Evolutionary conservation across 2,329 filamentous ascomycete genomes (phyloP).

Genomic region (Apiospora marii): DNA sequence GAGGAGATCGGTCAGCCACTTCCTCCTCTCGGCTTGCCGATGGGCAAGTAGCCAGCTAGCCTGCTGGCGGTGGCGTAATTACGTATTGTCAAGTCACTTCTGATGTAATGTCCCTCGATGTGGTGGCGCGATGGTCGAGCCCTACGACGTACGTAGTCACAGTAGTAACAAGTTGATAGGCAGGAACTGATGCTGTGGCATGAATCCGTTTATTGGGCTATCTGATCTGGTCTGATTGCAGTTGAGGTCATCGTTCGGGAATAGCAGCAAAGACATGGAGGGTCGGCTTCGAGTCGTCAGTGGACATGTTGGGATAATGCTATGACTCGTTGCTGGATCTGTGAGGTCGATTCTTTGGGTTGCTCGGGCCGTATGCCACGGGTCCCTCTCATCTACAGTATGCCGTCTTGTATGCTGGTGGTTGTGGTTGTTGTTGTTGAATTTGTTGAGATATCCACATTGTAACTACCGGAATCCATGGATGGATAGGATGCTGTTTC

Average conservation of each 20-base stretch:
- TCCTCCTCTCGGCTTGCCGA: background rate
- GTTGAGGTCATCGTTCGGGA: background rate
- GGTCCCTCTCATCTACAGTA: too few species aligned
- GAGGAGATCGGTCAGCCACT: background rate
- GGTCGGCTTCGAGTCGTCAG: background rate
- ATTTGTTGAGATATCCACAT: background rate
- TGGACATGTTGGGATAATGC: background rate
- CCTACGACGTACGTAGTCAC: background rate
- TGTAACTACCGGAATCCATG: background rate
- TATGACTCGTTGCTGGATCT: background rate
- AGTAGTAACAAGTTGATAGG: background rate
- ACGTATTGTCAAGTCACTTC: background rate
- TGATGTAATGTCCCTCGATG: background rate
- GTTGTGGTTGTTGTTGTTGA: background rate
- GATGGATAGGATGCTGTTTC: too few species aligned
- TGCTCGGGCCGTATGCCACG: background rate
- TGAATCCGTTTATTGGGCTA: background rate
- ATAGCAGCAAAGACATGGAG: background rate
- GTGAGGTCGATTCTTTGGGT: background rate
- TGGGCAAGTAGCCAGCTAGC: background rate
- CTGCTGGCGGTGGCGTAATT: background rate
- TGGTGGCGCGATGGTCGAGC: background rate
- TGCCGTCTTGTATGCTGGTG: background rate
- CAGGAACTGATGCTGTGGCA: background rate
- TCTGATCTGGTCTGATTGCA: background rate